These are phyloP conservation scores for Saturnispora kantuleensis DNA, from an alignment of 805 yeast species.

Conservation along the genomic window DNA sequence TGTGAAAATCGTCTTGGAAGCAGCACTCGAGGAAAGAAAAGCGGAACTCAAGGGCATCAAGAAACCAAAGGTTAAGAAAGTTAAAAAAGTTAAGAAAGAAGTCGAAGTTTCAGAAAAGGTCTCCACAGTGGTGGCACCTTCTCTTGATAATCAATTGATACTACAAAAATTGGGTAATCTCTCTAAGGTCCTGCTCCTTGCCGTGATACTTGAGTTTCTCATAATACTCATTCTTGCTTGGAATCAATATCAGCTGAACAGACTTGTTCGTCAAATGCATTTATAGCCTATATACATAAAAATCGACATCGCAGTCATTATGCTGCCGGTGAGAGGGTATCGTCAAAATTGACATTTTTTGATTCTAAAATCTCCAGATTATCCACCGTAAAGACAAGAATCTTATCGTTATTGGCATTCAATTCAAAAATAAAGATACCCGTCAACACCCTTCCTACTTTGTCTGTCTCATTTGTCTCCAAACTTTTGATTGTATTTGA, in stretches of 20 bases:
- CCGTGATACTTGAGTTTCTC: no score
- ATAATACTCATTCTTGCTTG: no score
- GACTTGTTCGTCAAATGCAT: no score
- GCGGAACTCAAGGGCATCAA: conserved; percentile 2
- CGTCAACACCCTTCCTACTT: conserved; percentile 29
- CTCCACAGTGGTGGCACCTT: no score
- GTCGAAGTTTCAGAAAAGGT: not conserved
- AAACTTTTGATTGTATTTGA: conserved; percentile 7
- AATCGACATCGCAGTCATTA: not conserved
- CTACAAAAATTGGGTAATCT: no score
- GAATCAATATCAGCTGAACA: no score
- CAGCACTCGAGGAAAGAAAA: conserved; percentile 12
- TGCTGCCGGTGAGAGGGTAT: conserved; percentile 1
- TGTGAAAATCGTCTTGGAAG: conserved; percentile 23
- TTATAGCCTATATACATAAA: not conserved
- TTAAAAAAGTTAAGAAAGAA: not conserved
- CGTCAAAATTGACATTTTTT: conserved; percentile 16
- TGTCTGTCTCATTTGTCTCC: not conserved
- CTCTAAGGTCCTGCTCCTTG: no score
- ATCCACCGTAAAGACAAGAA: conserved; percentile 58
- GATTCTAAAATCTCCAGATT: conserved; percentile 50
- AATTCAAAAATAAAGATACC: conserved; percentile 64
- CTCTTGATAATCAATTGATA: no score
- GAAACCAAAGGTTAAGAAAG: not conserved
- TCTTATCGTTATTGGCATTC: conserved; percentile 41